phyloP scores from a whole-genome alignment of 371 early-diverging fungal species.

The Catenaria anguillulae region DNA sequence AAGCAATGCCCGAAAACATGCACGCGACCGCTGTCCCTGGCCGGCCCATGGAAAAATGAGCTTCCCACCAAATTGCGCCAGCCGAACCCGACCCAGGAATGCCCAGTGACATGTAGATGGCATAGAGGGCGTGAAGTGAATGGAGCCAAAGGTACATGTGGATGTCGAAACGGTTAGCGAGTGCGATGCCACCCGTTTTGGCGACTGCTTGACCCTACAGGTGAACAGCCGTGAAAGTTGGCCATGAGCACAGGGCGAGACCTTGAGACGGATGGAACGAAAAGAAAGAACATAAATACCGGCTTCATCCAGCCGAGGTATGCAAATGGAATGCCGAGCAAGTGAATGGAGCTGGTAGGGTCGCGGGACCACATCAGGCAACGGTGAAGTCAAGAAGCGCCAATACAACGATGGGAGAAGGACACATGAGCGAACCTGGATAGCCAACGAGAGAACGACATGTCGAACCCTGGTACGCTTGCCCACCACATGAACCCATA shows the following conservation, averaged over 20 bases:
- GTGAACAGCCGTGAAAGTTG: neutral
- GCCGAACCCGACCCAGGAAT: neutral
- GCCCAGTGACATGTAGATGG: neutral
- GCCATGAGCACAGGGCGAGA: neutral
- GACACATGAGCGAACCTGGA: neutral
- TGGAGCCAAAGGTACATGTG: neutral
- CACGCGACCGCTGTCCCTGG: neutral
- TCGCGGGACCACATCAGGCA: too few relatives aligned
- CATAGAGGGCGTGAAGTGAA: neutral
- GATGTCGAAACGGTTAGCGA: neutral
- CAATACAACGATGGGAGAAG: neutral
- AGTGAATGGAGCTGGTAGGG: neutral
- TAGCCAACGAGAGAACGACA: neutral
- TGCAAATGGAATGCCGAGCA: neutral
- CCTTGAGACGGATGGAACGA: too few relatives aligned
- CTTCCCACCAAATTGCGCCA: neutral
- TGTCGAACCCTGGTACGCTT: neutral
- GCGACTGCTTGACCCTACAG: neutral
- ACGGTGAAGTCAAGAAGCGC: too few relatives aligned
- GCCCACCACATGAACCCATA: neutral
- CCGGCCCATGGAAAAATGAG: neutral
- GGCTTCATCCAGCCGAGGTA: neutral
- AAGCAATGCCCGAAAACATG: neutral
- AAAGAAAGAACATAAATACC: neutral
- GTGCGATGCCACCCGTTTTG: neutral